Evolutionary conservation across 495 filamentous ascomycete genomes (phyloP), one percentile per base, ranked within the genome.

Genomic region (Penicillium bovifimosum): DNA sequence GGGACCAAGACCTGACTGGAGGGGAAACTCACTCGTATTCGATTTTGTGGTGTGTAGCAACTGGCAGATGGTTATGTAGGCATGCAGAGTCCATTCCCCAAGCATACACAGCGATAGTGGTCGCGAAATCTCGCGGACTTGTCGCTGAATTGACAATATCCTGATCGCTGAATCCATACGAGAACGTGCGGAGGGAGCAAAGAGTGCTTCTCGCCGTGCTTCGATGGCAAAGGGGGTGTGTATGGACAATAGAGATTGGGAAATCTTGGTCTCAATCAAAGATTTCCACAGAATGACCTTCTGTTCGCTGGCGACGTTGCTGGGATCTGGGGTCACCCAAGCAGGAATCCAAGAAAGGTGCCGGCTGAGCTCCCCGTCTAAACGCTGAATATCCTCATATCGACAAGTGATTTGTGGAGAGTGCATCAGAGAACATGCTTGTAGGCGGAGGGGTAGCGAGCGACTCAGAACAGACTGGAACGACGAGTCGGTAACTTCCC

Each of bases 181-280:
- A 36, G 69, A 55, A 36, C 71, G 62, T 3, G 70, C 62, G 0
- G 73, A 76, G 3, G 70, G 63, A 10, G 66, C 62, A 45, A 76
- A 76, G 3, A 76, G 57, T 5, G 66, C 32, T 32, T 73, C 73
- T 17, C 52, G 56, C 6, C 53, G 47, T 1, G 71, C 65, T 42
- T 73, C 70, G 42, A 76, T 70, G 34, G 73, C 71, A 45, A 76
- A 76, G 8, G 73, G 73, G 0, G 71, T 76, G 47, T 76, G 73
- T 2, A 73, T 58, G 1, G 71, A 71, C 24, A 76, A 52, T 3
- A 76, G 56, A 5, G 56, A 62, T 16, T 73, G 70, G 6, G 63
- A 63, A 7, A 76, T 52, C 49, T 66, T 74, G 14, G 61, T 70
- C 40, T 74, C 67, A 7, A 74, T 55, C 11, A 68, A 57, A 0